phyloP scores from a whole-genome alignment of 2,329 filamentous ascomycete species.

The Fusarium goolgardi region DNA sequence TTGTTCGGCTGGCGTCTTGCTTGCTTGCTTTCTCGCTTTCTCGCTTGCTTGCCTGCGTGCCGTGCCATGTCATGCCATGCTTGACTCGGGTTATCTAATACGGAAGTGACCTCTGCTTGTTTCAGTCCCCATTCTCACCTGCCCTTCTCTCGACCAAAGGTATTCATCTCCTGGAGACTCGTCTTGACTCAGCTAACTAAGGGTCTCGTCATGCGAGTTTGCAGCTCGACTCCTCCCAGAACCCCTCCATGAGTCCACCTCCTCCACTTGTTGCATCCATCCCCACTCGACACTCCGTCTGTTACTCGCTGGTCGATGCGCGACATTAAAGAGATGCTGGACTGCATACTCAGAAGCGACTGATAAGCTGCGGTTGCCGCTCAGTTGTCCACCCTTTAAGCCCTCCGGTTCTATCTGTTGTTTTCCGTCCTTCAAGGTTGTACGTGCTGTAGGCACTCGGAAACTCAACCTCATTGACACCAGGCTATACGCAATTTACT shows the following conservation, averaged over 20 bases:
- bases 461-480: conserved; percentile 28
- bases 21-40: conserved; percentile 8
- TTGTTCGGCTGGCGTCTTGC: conserved; percentile 1
- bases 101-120: conserved; percentile 15
- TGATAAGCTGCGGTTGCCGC: conserved; percentile 48
- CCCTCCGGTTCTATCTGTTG: conserved; percentile 41
- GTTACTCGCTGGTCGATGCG: conserved; percentile 42
- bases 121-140: conserved; percentile 4
- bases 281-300: conserved; percentile 38
- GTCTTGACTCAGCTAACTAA: conserved; percentile 13
- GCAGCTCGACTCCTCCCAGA: conserved; percentile 40
- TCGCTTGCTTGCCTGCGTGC: conserved; percentile 4
- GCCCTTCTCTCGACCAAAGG: neutral
- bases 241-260: conserved; percentile 44
- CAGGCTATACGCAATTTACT: conserved; percentile 26
- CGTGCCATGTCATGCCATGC: conserved; percentile 3
- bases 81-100: conserved; percentile 28
- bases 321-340: conserved; percentile 44
- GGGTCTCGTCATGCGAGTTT: conserved; percentile 37
- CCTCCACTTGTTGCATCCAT: conserved; percentile 43
- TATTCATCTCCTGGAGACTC: conserved; percentile 4
- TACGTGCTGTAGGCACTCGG: conserved; percentile 33
- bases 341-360: conserved; percentile 42
- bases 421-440: conserved; percentile 37
- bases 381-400: conserved; percentile 42